These are phyloP conservation scores for Biscogniauxia mediterranea DNA, from an alignment of 2,329 filamentous ascomycete genomes.

Conservation along the genomic window DNA sequence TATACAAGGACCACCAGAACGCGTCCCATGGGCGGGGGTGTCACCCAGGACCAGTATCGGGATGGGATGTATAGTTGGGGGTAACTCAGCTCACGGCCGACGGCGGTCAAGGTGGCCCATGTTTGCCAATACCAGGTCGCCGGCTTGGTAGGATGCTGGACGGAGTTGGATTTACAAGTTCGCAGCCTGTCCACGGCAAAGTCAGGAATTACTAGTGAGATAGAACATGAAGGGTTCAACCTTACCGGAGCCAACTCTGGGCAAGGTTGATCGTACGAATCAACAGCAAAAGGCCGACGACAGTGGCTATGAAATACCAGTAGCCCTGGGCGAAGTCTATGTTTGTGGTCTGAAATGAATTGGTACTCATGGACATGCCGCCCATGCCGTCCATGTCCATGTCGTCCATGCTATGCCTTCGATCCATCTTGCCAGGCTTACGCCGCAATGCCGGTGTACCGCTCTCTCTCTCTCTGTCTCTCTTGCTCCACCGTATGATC, in stretches of 20 bases:
- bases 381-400: constrained; percentile 29
- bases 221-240: not conserved
- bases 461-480: not conserved
- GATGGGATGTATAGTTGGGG: constrained; percentile 52
- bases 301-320: constrained; percentile 57
- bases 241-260: constrained; percentile 43
- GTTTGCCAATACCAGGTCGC: constrained; percentile 43
- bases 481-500: not conserved
- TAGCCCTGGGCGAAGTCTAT: constrained; percentile 52
- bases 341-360: constrained; percentile 45
- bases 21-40: constrained; percentile 58
- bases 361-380: constrained; percentile 30
- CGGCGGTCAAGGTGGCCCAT: constrained; percentile 59
- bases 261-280: constrained; percentile 44
- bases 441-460: not conserved
- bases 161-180: constrained; percentile 41
- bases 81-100: constrained; percentile 55
- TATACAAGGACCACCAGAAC: constrained; percentile 53
- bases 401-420: constrained; percentile 4
- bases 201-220: constrained; percentile 1
- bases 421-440: constrained; percentile 1
- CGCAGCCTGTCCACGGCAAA: constrained; percentile 41
- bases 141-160: constrained; percentile 52
- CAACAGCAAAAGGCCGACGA: constrained; percentile 41
- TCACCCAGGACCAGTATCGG: constrained; percentile 51